phyloP scores from a whole-genome alignment of 2,329 filamentous ascomycete species.

The Aspergillus luchuensis region DNA sequence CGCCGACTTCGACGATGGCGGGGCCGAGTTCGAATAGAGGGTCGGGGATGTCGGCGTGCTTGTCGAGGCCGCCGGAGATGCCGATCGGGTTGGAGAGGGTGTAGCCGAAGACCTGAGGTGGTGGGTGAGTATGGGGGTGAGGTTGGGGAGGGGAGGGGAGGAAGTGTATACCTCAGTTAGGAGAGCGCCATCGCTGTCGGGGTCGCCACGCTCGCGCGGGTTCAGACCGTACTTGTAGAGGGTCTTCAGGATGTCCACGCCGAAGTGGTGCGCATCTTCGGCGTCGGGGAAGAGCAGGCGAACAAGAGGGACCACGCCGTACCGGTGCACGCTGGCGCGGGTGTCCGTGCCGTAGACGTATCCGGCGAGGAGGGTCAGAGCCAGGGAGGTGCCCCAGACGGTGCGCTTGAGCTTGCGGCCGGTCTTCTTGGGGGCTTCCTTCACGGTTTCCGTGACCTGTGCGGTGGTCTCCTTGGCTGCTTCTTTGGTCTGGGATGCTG shows the following conservation, averaged over 20 bases:
- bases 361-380: slow-evolving; percentile 50
- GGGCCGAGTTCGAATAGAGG: slow-evolving; percentile 82
- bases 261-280: slow-evolving; percentile 88
- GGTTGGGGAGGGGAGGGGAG: not conserved
- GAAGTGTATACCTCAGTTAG: slow-evolving; percentile 51
- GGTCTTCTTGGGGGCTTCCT: slow-evolving; percentile 33
- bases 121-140: not conserved
- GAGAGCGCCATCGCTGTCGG: slow-evolving; percentile 56
- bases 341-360: slow-evolving; percentile 77
- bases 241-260: slow-evolving; percentile 69
- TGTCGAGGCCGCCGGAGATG: slow-evolving; percentile 94
- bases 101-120: slow-evolving; percentile 71
- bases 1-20: slow-evolving; percentile 87
- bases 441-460: slow-evolving; percentile 18
- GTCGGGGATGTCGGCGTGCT: slow-evolving; percentile 86
- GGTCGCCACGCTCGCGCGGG: slow-evolving; percentile 75
- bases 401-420: slow-evolving; percentile 32
- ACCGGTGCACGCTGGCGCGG: slow-evolving; percentile 69
- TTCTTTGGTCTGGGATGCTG: slow-evolving; percentile 11
- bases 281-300: slow-evolving; percentile 48
- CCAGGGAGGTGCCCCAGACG: slow-evolving; percentile 54
- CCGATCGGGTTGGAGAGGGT: slow-evolving; percentile 82
- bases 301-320: slow-evolving; percentile 57
- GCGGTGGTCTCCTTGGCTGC: slow-evolving; percentile 12
- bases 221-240: slow-evolving; percentile 76